Evolutionary conservation across 2,329 filamentous ascomycete genomes (phyloP).

Genomic region (Diaporthe australafricana): DNA sequence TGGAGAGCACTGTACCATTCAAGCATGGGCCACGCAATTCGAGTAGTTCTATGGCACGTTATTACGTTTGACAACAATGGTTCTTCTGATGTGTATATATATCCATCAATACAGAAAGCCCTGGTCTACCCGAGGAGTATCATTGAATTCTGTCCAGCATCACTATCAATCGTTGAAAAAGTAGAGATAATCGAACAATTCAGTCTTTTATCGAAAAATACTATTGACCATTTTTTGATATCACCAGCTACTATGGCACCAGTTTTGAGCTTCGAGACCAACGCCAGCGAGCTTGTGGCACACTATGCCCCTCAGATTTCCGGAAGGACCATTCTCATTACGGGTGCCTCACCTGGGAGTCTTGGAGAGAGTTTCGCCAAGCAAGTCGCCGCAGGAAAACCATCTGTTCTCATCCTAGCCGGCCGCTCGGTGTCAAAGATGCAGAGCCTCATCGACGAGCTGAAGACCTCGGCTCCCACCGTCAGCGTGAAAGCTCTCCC

Average conservation of each 20-base stretch:
- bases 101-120: too few species aligned
- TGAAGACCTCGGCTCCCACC: neutral
- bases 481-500: neutral
- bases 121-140: too few species aligned
- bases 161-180: too few species aligned
- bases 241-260: neutral
- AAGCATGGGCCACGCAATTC: neutral
- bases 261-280: neutral
- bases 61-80: neutral
- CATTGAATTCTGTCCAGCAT: too few species aligned
- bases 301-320: neutral
- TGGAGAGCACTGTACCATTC: neutral
- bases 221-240: too few species aligned
- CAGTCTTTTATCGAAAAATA: neutral
- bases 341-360: neutral
- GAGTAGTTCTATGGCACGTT: too few species aligned
- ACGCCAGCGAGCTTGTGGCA: slow-evolving; percentile 3
- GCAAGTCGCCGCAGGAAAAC: slow-evolving; percentile 5
- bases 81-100: neutral
- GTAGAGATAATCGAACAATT: too few species aligned
- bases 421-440: neutral
- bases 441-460: neutral
- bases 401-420: slow-evolving; percentile 14
- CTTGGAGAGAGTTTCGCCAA: neutral
- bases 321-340: neutral